phyloP scores from a whole-genome alignment of 2,329 filamentous ascomycete genomes.

The Bipolaris cookei region DNA sequence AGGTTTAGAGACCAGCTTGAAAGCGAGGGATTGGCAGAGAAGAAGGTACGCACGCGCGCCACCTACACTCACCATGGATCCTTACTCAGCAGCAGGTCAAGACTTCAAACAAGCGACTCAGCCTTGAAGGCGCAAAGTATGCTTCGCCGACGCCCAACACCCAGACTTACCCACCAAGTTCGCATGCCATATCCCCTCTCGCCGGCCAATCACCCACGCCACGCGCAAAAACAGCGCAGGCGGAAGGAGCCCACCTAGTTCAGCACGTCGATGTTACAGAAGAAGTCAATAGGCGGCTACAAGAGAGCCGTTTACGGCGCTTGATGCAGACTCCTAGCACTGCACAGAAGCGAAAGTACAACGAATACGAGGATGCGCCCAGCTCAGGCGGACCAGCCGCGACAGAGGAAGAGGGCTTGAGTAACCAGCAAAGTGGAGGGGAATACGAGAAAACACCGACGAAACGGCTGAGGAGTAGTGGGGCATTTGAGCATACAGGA shows the following conservation, averaged over 20 bases:
- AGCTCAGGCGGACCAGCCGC: constrained; percentile 26
- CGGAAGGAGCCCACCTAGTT: constrained; percentile 28
- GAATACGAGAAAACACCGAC: constrained; percentile 29
- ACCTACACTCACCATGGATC: background rate
- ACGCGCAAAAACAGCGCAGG: constrained; percentile 19
- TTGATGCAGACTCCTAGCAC: constrained; percentile 43
- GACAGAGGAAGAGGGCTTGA: constrained; percentile 20
- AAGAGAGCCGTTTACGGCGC: constrained; percentile 38
- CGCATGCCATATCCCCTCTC: constrained; percentile 23
- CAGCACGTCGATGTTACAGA: constrained; percentile 43
- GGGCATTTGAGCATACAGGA: constrained; percentile 29
- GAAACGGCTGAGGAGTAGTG: constrained; percentile 37
- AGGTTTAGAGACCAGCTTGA: constrained; percentile 40
- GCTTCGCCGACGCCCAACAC: constrained; percentile 5
- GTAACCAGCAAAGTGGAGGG: constrained; percentile 13
- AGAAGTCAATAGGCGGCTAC: constrained; percentile 41
- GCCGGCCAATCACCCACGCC: constrained; percentile 23
- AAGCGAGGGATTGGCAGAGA: constrained; percentile 33
- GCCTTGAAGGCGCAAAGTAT: constrained; percentile 32
- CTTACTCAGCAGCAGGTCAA: constrained; percentile 23
- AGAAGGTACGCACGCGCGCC: constrained; percentile 24
- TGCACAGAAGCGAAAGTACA: constrained; percentile 44
- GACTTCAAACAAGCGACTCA: constrained; percentile 38
- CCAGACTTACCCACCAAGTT: constrained; percentile 15
- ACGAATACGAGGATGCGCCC: constrained; percentile 33